Conservation (phyloP, 768 basidiomycete species). For the Rhodosporidiobolus odoratus region DNA sequence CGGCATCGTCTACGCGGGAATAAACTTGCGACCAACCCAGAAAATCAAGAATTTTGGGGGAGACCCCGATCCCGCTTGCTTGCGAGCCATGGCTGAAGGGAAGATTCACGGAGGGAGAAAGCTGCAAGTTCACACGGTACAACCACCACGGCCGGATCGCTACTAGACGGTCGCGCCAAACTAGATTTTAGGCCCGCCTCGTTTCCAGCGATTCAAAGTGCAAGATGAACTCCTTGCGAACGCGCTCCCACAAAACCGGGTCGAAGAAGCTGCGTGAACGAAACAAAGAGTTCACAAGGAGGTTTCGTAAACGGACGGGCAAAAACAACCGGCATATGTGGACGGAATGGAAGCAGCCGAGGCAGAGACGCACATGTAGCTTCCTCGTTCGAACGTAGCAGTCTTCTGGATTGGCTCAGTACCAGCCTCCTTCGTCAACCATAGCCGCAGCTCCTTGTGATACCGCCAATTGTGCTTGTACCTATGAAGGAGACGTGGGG, state of each 20-base stretch:
- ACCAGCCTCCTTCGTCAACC: constrained; percentile 83
- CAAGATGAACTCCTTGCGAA: constrained; percentile 36
- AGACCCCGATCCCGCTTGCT: no score
- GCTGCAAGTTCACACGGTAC: no score
- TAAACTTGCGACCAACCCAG: no score
- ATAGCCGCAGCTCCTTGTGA: constrained; percentile 82
- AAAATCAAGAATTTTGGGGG: no score
- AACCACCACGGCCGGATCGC: no score
- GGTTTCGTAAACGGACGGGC: background rate
- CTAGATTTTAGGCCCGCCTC: constrained; percentile 15
- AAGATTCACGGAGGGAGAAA: no score
- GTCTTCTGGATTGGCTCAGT: constrained; percentile 50
- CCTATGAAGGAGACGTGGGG: constrained; percentile 52
- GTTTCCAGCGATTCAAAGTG: constrained; percentile 28
- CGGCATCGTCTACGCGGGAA: no score
- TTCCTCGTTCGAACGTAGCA: constrained; percentile 68
- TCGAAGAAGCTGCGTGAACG: constrained; percentile 36
- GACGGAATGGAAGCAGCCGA: background rate
- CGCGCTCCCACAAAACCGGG: constrained; percentile 38
- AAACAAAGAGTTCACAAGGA: no score
- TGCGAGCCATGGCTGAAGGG: no score
- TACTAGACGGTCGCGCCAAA: no score
- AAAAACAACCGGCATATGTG: no score
- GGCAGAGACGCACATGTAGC: constrained; percentile 70
- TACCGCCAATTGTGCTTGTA: constrained; percentile 94